Base-by-base conservation (phyloP, 495 filamentous ascomycete species). In the Xeromyces bisporus region DNA sequence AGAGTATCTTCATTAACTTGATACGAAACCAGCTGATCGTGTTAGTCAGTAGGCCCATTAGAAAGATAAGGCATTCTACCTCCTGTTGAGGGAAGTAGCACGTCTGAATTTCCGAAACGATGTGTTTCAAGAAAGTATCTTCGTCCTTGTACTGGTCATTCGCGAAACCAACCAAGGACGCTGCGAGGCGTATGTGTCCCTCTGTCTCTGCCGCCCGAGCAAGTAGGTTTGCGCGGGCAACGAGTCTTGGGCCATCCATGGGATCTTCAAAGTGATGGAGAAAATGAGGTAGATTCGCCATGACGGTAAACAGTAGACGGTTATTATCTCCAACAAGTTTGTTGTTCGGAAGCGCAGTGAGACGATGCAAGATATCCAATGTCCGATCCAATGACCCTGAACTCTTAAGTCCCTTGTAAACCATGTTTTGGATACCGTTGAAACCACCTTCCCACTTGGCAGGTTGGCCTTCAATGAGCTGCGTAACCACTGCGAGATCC, bases 381-480 rank as follows among this genome's bases (percentile, higher is more conserved):
- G 86, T 83, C 28, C 71, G 62, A 17, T 79, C 71, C 10, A 91
- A 65, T 25, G 80, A 86, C 18, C 72, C 45, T 0, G 80, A 84
- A n/a, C 87, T 94, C 35, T 86, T 76, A 26, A 93, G 54, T 3
- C 89, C 89, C 48, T 93, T 94, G 56, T 91, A 83, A 3, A 96
- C 62, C 17, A 93, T 55, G 12, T 75, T 67, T 35, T 92, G 80
- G 24, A 96, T 58, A 5, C 89, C 87, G 42, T 91, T 80, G 44
- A 94, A 94, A 3, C 56, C 56, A 9, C 84, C 83, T 39, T 94
- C 82, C 91, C 89, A 96, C 36, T 75, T 80, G 3, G 73, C 66
- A 2, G 89, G 87, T 36, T 77, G 77, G 26, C 73, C 74, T 15
- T 86, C 79, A 36, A 77, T 62, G 15, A 99, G 62, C 26, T 76